A percentile compares a stretch with the other conserved stretches of the same genome.
phyloP scores from a whole-genome alignment of 2,329 filamentous ascomycete species.

The Lachnellula subtilissima region DNA sequence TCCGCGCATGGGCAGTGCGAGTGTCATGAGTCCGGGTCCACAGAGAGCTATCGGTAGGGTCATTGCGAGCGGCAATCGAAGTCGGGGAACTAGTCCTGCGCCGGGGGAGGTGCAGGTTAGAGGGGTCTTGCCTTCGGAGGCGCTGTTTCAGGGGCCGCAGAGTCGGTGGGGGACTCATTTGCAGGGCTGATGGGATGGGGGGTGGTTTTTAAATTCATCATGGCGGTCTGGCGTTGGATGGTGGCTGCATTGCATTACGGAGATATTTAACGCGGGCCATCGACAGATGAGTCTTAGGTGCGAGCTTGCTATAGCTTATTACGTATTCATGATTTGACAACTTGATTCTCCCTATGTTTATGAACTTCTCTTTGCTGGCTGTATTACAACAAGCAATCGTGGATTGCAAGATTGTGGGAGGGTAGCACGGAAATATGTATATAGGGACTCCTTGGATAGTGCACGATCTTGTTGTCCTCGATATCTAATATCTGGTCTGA shows the following conservation, averaged over 20 bases:
- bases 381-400: neutral
- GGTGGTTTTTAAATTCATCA: neutral
- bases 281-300: neutral
- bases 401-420: neutral
- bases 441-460: too few species aligned
- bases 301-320: neutral
- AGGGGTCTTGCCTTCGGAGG: slow-evolving; percentile 7
- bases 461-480: too few species aligned
- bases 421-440: neutral
- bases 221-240: neutral
- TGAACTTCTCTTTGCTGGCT: neutral
- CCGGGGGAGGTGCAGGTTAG: slow-evolving; percentile 10
- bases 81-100: slow-evolving; percentile 25
- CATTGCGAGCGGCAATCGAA: slow-evolving; percentile 8
- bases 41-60: slow-evolving; percentile 12
- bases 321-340: neutral
- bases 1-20: slow-evolving; percentile 24
- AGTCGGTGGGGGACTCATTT: slow-evolving; percentile 17
- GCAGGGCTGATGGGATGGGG: slow-evolving; percentile 1
- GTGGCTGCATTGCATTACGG: neutral
- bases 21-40: slow-evolving; percentile 24
- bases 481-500: too few species aligned
- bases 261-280: neutral
- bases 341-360: neutral
- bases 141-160: slow-evolving; percentile 6